Evolutionary conservation across 208 protist genomes (phyloP).

Genomic region (Crithidia expoeki): DNA sequence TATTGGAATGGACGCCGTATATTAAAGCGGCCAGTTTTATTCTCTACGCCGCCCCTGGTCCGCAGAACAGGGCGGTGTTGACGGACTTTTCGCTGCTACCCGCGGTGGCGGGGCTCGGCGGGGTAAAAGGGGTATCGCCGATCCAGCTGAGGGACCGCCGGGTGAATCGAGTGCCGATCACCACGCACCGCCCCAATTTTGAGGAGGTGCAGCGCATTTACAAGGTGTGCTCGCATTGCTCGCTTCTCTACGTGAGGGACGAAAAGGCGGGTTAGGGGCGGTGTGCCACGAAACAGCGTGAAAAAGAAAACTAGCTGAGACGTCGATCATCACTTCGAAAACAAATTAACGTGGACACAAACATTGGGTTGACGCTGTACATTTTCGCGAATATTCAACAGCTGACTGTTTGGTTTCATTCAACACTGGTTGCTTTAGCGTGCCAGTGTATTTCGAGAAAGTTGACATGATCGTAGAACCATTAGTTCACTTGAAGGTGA

Average conservation of each 20-base stretch:
- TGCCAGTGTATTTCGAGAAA: too few species aligned
- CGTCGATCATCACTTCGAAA: too few species aligned
- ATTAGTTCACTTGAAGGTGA: too few species aligned
- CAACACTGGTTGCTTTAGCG: too few species aligned
- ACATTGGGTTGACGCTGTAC: too few species aligned
- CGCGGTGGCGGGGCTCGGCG: slow-evolving; percentile 9
- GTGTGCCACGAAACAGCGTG: neutral
- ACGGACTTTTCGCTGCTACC: slow-evolving; percentile 61
- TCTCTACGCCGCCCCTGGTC: slow-evolving; percentile 84
- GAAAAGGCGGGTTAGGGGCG: slow-evolving; percentile 1
- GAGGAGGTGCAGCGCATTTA: slow-evolving; percentile 86
- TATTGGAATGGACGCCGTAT: slow-evolving; percentile 74
- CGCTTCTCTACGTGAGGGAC: slow-evolving; percentile 48
- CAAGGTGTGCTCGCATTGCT: slow-evolving; percentile 44
- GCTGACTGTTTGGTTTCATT: too few species aligned
- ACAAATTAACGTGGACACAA: too few species aligned
- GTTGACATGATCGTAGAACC: too few species aligned
- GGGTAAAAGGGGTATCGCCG: slow-evolving; percentile 45
- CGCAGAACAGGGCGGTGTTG: slow-evolving; percentile 80
- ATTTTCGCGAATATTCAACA: too few species aligned
- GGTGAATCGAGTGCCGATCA: slow-evolving; percentile 79
- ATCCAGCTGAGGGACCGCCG: slow-evolving; percentile 72
- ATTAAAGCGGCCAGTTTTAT: slow-evolving; percentile 79
- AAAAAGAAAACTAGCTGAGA: too few species aligned
- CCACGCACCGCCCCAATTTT: slow-evolving; percentile 83